Conservation (phyloP, 306 rosid genomes). For the Prunus padus region DNA sequence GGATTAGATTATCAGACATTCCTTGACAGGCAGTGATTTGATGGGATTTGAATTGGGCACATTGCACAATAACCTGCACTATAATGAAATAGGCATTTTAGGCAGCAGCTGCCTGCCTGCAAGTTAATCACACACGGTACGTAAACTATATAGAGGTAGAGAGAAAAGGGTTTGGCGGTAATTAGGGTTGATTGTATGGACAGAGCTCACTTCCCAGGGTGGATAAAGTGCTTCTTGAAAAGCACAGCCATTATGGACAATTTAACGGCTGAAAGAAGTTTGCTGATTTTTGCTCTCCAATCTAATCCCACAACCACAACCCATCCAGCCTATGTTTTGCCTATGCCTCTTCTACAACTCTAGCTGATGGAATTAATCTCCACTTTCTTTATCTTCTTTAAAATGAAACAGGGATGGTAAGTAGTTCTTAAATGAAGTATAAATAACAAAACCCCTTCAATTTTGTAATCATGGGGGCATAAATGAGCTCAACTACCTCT, state of each 20-base stretch:
- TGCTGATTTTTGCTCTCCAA: background rate
- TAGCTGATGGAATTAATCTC: background rate
- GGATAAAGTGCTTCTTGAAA: background rate
- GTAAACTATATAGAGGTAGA: background rate
- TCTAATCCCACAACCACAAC: background rate
- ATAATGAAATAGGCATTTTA: background rate
- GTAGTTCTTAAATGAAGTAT: too few species aligned
- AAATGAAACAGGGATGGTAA: too few species aligned
- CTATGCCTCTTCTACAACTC: background rate
- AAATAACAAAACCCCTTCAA: too few species aligned
- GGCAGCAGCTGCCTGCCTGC: background rate
- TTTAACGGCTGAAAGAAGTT: background rate
- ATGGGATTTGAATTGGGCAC: background rate
- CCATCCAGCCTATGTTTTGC: background rate
- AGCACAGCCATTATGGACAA: background rate
- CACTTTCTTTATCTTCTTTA: background rate
- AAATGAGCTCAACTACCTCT: too few species aligned
- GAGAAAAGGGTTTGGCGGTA: background rate
- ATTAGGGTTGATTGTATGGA: background rate
- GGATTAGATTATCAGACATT: background rate
- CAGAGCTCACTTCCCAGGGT: conserved; percentile 9
- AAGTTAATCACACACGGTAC: conserved; percentile 1
- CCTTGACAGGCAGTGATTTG: background rate
- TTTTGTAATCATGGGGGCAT: too few species aligned
- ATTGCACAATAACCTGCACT: background rate